Conservation (phyloP, 345 rosid species). For the Ceriops tagal region DNA sequence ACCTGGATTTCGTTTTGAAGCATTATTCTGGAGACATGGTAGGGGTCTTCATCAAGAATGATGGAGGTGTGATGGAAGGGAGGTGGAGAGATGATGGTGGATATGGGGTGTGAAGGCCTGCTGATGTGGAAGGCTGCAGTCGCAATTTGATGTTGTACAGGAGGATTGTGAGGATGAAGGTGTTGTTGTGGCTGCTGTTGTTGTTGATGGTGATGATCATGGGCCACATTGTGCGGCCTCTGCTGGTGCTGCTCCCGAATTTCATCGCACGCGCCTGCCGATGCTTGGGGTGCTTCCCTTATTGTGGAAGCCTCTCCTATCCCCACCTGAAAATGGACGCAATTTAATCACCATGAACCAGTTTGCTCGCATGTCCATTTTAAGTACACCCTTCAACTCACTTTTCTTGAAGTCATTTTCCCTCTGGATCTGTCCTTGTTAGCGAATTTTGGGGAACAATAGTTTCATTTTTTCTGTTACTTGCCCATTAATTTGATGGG, state of each 20-base stretch:
- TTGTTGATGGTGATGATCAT: conserved; percentile 47
- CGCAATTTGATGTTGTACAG: conserved; percentile 32
- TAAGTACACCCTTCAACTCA: conserved; percentile 7
- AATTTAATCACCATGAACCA: conserved; percentile 11
- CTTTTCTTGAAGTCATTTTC: conserved; percentile 4
- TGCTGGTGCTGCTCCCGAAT: conserved; percentile 43
- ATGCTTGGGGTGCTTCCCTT: conserved; percentile 48
- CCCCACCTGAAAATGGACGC: conserved; percentile 55
- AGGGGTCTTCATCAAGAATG: conserved; percentile 71
- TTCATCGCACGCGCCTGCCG: conserved; percentile 49
- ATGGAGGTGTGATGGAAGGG: conserved; percentile 80
- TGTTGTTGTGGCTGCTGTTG: conserved; percentile 25
- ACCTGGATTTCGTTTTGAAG: conserved; percentile 89
- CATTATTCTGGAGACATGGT: conserved; percentile 68
- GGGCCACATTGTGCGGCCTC: conserved; percentile 50
- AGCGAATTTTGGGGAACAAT: conserved; percentile 13
- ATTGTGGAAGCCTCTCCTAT: conserved; percentile 63
- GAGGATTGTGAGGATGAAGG: conserved; percentile 14
- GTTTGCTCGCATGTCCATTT: conserved; percentile 43
- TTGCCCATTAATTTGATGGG: conserved; percentile 10
- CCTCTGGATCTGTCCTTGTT: background rate
- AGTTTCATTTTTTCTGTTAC: conserved; percentile 13
- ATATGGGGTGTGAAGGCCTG: conserved; percentile 79
- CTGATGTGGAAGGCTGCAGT: conserved; percentile 74
- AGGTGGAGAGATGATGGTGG: conserved; percentile 69